Percentiles rank a stretch among this genome's conserved stretches.
Evolutionary conservation across 2,329 filamentous ascomycete species (phyloP).

Genomic region (Xylaria sp.): DNA sequence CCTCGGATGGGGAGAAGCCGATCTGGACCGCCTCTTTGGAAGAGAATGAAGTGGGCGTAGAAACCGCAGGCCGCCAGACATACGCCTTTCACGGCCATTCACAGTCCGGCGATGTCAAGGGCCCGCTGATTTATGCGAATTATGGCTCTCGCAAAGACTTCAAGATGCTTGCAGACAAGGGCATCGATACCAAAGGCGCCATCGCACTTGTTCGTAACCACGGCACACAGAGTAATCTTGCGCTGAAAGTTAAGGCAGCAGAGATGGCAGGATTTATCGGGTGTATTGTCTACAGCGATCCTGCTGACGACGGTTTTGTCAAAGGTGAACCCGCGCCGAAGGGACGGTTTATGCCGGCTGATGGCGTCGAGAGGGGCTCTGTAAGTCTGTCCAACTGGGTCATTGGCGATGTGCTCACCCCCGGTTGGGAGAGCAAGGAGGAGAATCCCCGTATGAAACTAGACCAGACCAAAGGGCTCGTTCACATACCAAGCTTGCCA

Average conservation of each 20-base stretch:
- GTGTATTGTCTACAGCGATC: conserved; percentile 93
- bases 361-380: conserved; percentile 83
- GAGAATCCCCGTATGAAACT: conserved; percentile 73
- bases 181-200: conserved; percentile 78
- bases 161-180: conserved; percentile 73
- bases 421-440: conserved; percentile 80
- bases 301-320: conserved; percentile 81
- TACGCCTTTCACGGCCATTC: conserved; percentile 89
- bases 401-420: conserved; percentile 90
- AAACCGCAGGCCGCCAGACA: conserved; percentile 73
- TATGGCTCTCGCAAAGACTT: conserved; percentile 90
- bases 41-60: conserved; percentile 76
- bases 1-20: conserved; percentile 68
- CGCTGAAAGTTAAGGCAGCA: conserved; percentile 88
- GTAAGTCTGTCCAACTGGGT: conserved; percentile 86
- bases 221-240: conserved; percentile 76
- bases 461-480: conserved; percentile 76
- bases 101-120: conserved; percentile 84
- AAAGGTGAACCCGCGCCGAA: conserved; percentile 78
- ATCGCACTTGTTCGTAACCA: conserved; percentile 87
- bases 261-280: conserved; percentile 86
- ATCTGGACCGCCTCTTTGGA: conserved; percentile 85
- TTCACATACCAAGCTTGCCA: conserved; percentile 88
- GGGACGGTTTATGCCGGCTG: conserved; percentile 81
- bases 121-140: conserved; percentile 90